Conservation (phyloP, 164 flowering plant genomes). For the Vitis riparia region DNA sequence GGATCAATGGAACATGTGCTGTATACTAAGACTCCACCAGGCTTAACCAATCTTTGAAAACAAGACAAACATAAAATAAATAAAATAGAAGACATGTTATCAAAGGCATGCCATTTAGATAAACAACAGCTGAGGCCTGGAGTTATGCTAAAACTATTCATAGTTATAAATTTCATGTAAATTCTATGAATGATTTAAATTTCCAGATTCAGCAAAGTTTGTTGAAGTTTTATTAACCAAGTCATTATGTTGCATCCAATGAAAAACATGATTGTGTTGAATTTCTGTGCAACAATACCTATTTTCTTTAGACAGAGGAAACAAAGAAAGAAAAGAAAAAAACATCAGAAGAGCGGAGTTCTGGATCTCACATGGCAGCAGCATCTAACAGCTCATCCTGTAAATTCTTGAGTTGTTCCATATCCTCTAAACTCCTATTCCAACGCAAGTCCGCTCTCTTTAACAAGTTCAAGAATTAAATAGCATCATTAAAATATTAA, state of each 20-base stretch:
- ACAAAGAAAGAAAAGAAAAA: background rate
- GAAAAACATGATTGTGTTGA: too few species aligned
- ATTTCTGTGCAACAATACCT: too few species aligned
- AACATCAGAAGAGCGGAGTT: background rate
- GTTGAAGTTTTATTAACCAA: too few species aligned
- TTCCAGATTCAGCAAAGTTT: too few species aligned
- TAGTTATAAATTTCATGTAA: too few species aligned
- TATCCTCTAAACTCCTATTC: conserved; percentile 81
- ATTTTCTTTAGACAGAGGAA: background rate
- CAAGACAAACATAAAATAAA: background rate
- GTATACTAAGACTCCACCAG: conserved; percentile 81
- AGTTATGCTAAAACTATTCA: too few species aligned
- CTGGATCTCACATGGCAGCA: conserved; percentile 60
- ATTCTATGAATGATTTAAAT: too few species aligned
- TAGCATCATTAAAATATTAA: background rate
- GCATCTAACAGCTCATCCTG: conserved; percentile 92
- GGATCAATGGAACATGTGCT: conserved; percentile 97
- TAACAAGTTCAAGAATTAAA: conserved; percentile 6
- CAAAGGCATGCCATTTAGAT: too few species aligned
- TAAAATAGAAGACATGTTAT: background rate
- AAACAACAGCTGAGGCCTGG: too few species aligned
- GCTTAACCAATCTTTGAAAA: conserved; percentile 67
- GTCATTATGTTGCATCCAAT: too few species aligned
- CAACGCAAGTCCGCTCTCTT: conserved; percentile 94
- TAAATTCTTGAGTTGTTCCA: conserved; percentile 66